These are phyloP conservation scores for Spathaspora passalidarum DNA, from an alignment of 805 yeast species.

Conservation along the genomic window DNA sequence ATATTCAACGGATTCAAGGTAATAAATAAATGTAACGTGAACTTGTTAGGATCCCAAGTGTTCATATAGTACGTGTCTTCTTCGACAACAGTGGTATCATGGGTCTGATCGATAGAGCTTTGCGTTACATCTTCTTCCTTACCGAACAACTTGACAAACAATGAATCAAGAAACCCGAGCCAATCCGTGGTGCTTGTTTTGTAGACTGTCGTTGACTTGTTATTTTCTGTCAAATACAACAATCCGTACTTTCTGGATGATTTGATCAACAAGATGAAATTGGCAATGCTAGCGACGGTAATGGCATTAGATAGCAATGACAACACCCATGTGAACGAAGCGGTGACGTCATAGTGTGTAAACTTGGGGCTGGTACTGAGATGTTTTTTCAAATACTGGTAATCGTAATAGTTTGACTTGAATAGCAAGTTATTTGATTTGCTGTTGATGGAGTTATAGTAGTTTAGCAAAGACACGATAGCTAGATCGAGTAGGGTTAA, in stretches of 20 bases:
- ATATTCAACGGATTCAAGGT: constrained; percentile 60
- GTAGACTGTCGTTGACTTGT: constrained; percentile 22
- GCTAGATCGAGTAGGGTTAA: constrained; percentile 17
- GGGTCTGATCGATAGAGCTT: constrained; percentile 16
- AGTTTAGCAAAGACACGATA: constrained; percentile 9
- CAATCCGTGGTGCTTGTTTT: neutral
- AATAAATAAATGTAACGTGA: constrained; percentile 48
- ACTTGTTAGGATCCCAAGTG: constrained; percentile 68
- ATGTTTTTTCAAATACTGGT: constrained; percentile 24
- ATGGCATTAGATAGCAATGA: constrained; percentile 3
- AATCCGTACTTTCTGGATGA: constrained; percentile 29
- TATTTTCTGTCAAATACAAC: constrained; percentile 14
- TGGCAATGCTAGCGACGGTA: constrained; percentile 1
- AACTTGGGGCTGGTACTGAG: constrained; percentile 1
- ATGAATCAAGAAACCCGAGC: neutral
- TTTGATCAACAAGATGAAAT: constrained; percentile 4
- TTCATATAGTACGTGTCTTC: constrained; percentile 50
- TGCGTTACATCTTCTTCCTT: constrained; percentile 9
- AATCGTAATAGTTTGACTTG: constrained; percentile 31
- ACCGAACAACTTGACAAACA: constrained; percentile 1
- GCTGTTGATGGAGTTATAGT: constrained; percentile 23
- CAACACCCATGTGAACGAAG: constrained; percentile 7
- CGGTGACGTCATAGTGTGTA: neutral
- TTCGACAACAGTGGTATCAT: constrained; percentile 11
- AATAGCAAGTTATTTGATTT: constrained; percentile 32